Conservation (phyloP, 192 early-diverging fungal genomes). For the Geosiphon pyriformis region DNA sequence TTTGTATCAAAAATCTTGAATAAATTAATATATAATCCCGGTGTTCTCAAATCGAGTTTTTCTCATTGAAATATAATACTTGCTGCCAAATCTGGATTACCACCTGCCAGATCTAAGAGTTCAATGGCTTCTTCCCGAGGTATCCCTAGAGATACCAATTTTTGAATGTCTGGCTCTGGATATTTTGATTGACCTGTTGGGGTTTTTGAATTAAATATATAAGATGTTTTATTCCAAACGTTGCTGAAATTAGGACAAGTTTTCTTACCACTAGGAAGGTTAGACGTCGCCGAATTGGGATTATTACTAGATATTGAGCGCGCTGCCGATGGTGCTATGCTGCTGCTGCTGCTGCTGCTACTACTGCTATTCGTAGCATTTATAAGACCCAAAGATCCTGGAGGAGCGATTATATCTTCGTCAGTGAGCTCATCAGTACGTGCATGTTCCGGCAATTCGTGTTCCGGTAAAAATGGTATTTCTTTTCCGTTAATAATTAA, state of each 20-base stretch:
- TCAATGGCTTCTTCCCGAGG: constrained; percentile 71
- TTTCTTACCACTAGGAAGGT: too few relatives aligned
- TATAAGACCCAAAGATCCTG: constrained; percentile 26
- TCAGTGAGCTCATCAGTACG: constrained; percentile 18
- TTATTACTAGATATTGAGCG: background rate
- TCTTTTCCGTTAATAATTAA: constrained; percentile 75
- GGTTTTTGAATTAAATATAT: too few relatives aligned
- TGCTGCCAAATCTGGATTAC: constrained; percentile 85
- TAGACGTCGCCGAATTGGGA: background rate
- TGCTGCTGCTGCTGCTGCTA: background rate
- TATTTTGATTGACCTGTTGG: constrained; percentile 2
- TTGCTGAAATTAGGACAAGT: too few relatives aligned
- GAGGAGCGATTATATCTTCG: constrained; percentile 21
- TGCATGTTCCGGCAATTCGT: constrained; percentile 73
- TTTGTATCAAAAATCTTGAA: too few relatives aligned
- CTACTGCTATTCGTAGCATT: background rate
- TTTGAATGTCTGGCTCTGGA: constrained; percentile 62
- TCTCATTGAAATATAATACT: constrained; percentile 68
- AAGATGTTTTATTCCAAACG: too few relatives aligned
- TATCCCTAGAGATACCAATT: constrained; percentile 74
- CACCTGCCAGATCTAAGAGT: constrained; percentile 71
- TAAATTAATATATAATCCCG: too few relatives aligned
- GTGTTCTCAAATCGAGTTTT: too few relatives aligned
- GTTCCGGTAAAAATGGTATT: constrained; percentile 87
- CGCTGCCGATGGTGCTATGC: background rate